phyloP scores from a whole-genome alignment of 768 basidiomycete genomes.

The Rhodosporidiobolus odoratus region DNA sequence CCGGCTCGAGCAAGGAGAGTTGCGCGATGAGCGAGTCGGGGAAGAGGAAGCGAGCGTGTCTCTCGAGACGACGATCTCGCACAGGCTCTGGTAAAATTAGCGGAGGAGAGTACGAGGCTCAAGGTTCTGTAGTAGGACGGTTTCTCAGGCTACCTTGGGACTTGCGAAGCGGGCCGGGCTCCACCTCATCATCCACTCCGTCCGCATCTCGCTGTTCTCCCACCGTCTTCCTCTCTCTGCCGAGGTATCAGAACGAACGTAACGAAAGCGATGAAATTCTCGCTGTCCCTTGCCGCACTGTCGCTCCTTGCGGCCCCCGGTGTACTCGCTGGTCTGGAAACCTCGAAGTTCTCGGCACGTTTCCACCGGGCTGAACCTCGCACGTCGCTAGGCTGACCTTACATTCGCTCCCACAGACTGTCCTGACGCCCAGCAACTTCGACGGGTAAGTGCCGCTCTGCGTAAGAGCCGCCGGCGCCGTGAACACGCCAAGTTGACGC shows the following conservation, averaged over 20 bases:
- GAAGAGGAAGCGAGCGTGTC: no score
- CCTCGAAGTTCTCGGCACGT: constrained; percentile 35
- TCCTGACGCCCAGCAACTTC: constrained; percentile 66
- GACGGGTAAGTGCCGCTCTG: constrained; percentile 69
- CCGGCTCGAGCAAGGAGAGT: no score
- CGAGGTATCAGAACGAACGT: background rate
- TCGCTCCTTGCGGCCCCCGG: background rate
- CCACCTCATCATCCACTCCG: no score
- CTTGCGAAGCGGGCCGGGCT: no score
- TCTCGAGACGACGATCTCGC: no score
- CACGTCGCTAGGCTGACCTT: background rate
- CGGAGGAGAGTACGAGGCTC: no score
- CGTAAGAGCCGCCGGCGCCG: no score
- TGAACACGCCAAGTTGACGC: no score
- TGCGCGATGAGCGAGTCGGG: no score
- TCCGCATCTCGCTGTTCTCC: background rate
- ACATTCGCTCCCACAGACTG: constrained; percentile 15
- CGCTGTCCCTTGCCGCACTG: background rate
- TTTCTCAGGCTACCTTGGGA: no score
- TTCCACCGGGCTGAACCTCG: background rate
- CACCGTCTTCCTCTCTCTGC: background rate
- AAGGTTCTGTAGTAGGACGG: no score
- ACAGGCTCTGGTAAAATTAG: no score
- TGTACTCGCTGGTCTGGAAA: constrained; percentile 39
- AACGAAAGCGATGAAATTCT: constrained; percentile 4